Evolutionary conservation across 116 monocot genomes (phyloP).

Genomic region (Iris pallida): DNA sequence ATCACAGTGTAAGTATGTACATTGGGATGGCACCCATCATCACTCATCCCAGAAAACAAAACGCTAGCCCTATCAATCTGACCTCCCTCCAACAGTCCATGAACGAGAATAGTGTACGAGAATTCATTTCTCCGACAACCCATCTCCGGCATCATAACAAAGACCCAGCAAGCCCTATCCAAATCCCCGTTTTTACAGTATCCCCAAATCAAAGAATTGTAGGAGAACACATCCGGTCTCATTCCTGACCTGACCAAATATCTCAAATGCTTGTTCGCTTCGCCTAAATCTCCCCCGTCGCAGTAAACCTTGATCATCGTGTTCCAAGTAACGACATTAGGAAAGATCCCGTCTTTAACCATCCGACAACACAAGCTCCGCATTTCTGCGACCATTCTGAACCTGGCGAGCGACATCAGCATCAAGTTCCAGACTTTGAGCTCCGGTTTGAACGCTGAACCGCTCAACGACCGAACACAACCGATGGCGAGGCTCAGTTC

Average conservation of each 20-base stretch:
- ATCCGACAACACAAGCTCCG: slow-evolving; percentile 24
- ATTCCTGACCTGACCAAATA: slow-evolving; percentile 31
- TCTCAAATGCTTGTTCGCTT: slow-evolving; percentile 32
- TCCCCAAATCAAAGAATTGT: slow-evolving; percentile 53
- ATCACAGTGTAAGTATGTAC: slow-evolving; percentile 51
- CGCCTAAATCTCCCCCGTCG: slow-evolving; percentile 31
- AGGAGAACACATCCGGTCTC: slow-evolving; percentile 42
- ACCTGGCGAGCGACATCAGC: slow-evolving; percentile 39
- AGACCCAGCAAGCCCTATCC: slow-evolving; percentile 43
- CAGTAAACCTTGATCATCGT: slow-evolving; percentile 54
- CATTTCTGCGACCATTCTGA: slow-evolving; percentile 37
- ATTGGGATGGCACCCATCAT: slow-evolving; percentile 38
- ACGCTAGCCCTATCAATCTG: slow-evolving; percentile 30
- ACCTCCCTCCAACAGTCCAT: slow-evolving; percentile 24
- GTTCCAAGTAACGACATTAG: slow-evolving; percentile 46
- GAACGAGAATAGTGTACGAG: slow-evolving; percentile 38
- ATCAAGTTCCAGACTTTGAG: slow-evolving; percentile 31
- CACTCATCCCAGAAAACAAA: slow-evolving; percentile 27
- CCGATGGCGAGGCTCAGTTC: slow-evolving; percentile 10
- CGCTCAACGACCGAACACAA: not conserved
- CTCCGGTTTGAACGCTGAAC: slow-evolving; percentile 13
- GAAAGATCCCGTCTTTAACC: slow-evolving; percentile 27
- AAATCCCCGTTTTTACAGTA: slow-evolving; percentile 32
- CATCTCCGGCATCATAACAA: slow-evolving; percentile 47
- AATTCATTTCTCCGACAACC: slow-evolving; percentile 29